Percentiles rank a stretch among this genome's conserved stretches.
These are phyloP conservation scores for Phlebiopsis gigantea DNA, from an alignment of 768 basidiomycete species.

Conservation along the genomic window DNA sequence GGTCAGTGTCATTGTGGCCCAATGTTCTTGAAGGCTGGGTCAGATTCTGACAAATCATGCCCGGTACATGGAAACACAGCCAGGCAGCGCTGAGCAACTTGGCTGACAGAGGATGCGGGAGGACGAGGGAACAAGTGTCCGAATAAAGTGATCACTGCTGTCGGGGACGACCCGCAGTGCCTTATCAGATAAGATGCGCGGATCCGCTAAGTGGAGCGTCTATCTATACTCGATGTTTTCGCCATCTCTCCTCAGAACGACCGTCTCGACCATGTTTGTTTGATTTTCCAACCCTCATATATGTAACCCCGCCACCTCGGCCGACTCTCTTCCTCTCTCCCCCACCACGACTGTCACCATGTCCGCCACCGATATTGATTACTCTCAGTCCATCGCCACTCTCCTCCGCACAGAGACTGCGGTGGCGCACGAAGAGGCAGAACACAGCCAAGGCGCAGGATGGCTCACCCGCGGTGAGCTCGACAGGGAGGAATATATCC, in stretches of 20 bases:
- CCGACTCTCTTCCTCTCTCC: neutral
- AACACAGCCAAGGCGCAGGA: conserved; percentile 51
- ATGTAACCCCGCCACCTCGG: neutral
- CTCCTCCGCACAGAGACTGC: conserved; percentile 37
- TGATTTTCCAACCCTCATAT: neutral
- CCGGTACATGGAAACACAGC: neutral
- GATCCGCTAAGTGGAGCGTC: neutral
- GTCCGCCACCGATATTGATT: conserved; percentile 17
- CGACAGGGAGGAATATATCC: conserved; percentile 57
- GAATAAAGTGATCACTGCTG: neutral
- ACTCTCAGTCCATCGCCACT: conserved; percentile 28
- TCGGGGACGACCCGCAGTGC: neutral
- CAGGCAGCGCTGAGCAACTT: neutral
- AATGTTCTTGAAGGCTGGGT: too few relatives aligned
- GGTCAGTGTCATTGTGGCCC: too few relatives aligned
- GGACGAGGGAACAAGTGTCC: neutral
- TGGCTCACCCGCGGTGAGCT: conserved; percentile 56
- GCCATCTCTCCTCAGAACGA: neutral
- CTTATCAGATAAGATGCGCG: conserved; percentile 12
- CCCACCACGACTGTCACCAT: neutral
- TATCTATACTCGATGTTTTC: neutral
- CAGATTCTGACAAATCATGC: too few relatives aligned
- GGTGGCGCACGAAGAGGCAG: conserved; percentile 50
- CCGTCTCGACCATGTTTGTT: neutral
- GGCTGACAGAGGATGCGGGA: neutral